Percentiles rank a stretch among this genome's conserved stretches.
phyloP scores from a whole-genome alignment of 495 filamentous ascomycete genomes.

The Cenococcum geophilum region DNA sequence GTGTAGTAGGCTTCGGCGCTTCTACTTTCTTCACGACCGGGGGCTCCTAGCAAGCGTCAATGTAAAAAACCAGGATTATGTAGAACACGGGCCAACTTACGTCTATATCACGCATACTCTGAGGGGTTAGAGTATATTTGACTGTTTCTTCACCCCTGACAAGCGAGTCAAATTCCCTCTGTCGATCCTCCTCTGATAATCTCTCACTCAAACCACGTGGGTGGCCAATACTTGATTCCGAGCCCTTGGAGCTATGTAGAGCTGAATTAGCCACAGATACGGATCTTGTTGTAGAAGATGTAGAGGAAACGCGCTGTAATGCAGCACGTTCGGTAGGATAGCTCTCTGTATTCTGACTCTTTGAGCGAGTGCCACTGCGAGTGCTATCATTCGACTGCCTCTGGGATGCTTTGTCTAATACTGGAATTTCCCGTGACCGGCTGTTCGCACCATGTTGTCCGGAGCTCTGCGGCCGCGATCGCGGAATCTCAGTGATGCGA shows the following conservation, averaged over 20 bases:
- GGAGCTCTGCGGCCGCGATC: not conserved
- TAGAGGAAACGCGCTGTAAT: slow-evolving; percentile 25
- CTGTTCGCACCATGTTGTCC: slow-evolving; percentile 4
- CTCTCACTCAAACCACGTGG: slow-evolving; percentile 23
- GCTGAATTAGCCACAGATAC: slow-evolving; percentile 23
- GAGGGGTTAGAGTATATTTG: slow-evolving; percentile 87
- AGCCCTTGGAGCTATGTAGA: slow-evolving; percentile 20
- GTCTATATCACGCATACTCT: slow-evolving; percentile 79
- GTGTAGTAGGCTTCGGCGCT: slow-evolving; percentile 8
- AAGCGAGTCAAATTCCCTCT: slow-evolving; percentile 70
- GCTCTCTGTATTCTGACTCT: slow-evolving; percentile 9
- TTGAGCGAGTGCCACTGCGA: slow-evolving; percentile 7
- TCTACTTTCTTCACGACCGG: slow-evolving; percentile 16
- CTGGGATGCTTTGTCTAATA: not conserved
- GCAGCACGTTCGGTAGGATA: slow-evolving; percentile 13
- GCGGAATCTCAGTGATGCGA: not conserved
- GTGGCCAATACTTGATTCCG: slow-evolving; percentile 19
- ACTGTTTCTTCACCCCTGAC: slow-evolving; percentile 88
- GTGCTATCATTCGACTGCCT: not conserved
- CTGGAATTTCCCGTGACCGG: not conserved
- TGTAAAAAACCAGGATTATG: not conserved
- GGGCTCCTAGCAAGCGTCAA: slow-evolving; percentile 11
- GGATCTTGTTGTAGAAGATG: slow-evolving; percentile 21
- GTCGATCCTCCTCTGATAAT: slow-evolving; percentile 43
- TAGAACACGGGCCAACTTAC: slow-evolving; percentile 43